Evolutionary conservation across 306 rosid genomes (phyloP), one percentile per base, ranked within the genome.

Genomic region (Medicago truncatula): DNA sequence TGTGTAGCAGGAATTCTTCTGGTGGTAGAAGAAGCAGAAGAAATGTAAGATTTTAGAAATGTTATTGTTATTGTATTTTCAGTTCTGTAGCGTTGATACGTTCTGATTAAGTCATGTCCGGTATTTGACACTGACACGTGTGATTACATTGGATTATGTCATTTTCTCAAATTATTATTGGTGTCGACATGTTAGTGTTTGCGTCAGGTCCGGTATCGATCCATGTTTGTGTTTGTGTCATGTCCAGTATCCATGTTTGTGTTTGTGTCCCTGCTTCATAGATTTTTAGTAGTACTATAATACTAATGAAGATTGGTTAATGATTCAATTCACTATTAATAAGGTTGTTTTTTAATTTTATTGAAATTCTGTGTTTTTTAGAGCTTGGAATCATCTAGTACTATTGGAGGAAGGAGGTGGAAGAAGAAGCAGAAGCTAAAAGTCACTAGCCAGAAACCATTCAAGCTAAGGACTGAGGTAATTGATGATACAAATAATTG

Each of bases 391-490:
- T 92, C 97, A 7, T 80, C 83, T 23, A 65, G 78, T 38, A 82
- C 89, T 54, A 67, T 82, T 40, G 92, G 91, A 64, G 97, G 92
- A 61, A 84, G 88, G 57, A 89, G 83, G 85, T 79, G 92, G 97
- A 90, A 85, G 78, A 88, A 87, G 83, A 86, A 88, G 79, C 84
- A 91, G 82, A 86, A 86, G 80, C 86, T 74, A 36, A 90, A 78
- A 85, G 87, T 79, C 41, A 92, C 94, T 13, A 85, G 86, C 77
- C 91, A 78, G 38, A 88, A 90, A 57, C 99, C 99, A 23, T 95
- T 95, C 80, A 92, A 88, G 87, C 91, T 96, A 52, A 88, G 97
- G 82, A 96, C 99, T 23, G 99, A 90, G 90, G 99, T 96, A 71
- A 73, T 38, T 16, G 21, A 21, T 23, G 72, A 62, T 9, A 67